Percentiles rank a stretch among this genome's conserved stretches.
Evolutionary conservation across 1,139 yeast species (phyloP).

Genomic region (Blastobotrys capitulatus): DNA sequence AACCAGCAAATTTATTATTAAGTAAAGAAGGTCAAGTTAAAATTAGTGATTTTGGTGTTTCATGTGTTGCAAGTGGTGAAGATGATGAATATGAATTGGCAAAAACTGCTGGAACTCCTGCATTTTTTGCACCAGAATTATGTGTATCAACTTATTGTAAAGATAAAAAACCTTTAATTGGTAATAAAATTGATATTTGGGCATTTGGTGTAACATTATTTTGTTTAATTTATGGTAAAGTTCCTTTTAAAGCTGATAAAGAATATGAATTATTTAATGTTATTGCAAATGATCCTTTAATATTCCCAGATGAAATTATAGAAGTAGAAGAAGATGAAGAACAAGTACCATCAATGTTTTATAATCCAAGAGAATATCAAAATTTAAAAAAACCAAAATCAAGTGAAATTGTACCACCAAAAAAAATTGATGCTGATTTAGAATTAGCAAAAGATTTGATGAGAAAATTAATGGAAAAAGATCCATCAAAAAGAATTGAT

Average conservation of each 20-base stretch:
- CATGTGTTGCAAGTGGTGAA: slow-evolving; percentile 59
- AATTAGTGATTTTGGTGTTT: slow-evolving; percentile 95
- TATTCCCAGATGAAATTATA: slow-evolving; percentile 48
- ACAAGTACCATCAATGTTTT: slow-evolving; percentile 5
- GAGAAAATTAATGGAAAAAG: slow-evolving; percentile 57
- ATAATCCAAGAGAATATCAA: background rate
- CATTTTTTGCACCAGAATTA: slow-evolving; percentile 74
- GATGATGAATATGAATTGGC: slow-evolving; percentile 75
- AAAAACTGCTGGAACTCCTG: slow-evolving; percentile 89
- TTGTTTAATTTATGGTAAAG: slow-evolving; percentile 79
- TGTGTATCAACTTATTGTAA: slow-evolving; percentile 43
- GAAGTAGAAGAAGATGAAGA: slow-evolving; percentile 7
- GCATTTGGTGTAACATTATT: slow-evolving; percentile 91
- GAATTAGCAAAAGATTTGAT: slow-evolving; percentile 60
- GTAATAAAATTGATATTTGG: slow-evolving; percentile 89
- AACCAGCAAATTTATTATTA: slow-evolving; percentile 88
- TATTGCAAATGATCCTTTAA: slow-evolving; percentile 59
- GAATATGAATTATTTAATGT: slow-evolving; percentile 84
- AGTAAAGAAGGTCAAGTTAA: slow-evolving; percentile 71
- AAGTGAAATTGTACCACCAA: slow-evolving; percentile 3
- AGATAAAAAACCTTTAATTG: slow-evolving; percentile 45
- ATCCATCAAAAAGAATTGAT: slow-evolving; percentile 63
- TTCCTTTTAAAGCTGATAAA: slow-evolving; percentile 87
- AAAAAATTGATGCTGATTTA: slow-evolving; percentile 26
- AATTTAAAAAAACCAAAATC: background rate